phyloP scores from a whole-genome alignment of 2,329 filamentous ascomycete genomes.

The Claviceps pusilla region DNA sequence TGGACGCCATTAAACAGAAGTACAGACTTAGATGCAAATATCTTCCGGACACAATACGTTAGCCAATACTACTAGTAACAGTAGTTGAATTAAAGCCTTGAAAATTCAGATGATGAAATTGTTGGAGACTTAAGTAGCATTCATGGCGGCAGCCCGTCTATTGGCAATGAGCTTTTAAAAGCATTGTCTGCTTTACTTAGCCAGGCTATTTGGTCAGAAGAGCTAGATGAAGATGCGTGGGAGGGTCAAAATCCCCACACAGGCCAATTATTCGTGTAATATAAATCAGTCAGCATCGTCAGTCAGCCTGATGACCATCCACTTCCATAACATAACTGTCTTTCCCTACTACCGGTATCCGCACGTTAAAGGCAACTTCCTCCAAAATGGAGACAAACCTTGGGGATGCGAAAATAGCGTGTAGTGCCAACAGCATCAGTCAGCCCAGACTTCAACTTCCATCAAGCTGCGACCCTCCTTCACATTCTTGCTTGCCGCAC shows the following conservation, averaged over 20 bases:
- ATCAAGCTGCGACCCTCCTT: slow-evolving; percentile 69
- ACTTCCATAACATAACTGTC: neutral
- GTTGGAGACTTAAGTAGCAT: neutral
- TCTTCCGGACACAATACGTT: slow-evolving; percentile 66
- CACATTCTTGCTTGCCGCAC: slow-evolving; percentile 50
- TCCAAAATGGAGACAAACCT: slow-evolving; percentile 6
- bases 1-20: slow-evolving; percentile 88
- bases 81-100: neutral
- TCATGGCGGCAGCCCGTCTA: neutral
- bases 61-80: slow-evolving; percentile 18
- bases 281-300: neutral
- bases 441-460: slow-evolving; percentile 42
- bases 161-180: neutral
- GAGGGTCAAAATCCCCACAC: neutral
- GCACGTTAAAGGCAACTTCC: neutral
- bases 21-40: slow-evolving; percentile 62
- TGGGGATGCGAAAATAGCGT: slow-evolving; percentile 8
- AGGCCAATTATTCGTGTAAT: neutral
- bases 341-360: neutral
- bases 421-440: slow-evolving; percentile 5
- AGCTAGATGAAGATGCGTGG: neutral
- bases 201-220: neutral
- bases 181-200: neutral
- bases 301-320: neutral
- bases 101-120: neutral